These are phyloP conservation scores for Pichia cactophila DNA, from an alignment of 1,139 yeast species.

Conservation along the genomic window DNA sequence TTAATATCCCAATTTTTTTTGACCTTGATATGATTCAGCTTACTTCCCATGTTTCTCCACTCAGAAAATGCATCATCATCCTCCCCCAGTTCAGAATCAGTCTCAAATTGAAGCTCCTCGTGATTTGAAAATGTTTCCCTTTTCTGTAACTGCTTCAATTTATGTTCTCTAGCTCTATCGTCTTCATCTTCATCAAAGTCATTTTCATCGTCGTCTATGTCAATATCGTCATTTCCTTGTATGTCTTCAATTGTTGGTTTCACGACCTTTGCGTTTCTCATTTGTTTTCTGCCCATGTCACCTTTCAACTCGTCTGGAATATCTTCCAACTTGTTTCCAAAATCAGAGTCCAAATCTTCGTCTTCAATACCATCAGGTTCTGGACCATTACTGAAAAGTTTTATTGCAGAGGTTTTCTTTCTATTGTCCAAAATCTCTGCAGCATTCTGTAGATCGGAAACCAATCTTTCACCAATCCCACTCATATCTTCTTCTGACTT, in stretches of 20 bases:
- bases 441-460: conserved; percentile 71
- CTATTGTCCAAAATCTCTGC: conserved; percentile 57
- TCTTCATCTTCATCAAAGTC: conserved; percentile 29
- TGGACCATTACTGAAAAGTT: conserved; percentile 60
- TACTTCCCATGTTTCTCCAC: conserved; percentile 31
- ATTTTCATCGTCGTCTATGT: conserved; percentile 28
- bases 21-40: conserved; percentile 33
- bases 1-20: conserved; percentile 69
- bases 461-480: conserved; percentile 65
- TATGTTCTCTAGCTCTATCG: conserved; percentile 27
- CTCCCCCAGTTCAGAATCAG: conserved; percentile 35
- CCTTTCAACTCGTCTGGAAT: conserved; percentile 32
- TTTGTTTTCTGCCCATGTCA: conserved; percentile 48
- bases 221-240: conserved; percentile 43
- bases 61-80: conserved; percentile 22
- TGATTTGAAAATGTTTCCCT: conserved; percentile 22
- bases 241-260: conserved; percentile 34
- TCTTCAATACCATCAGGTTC: conserved; percentile 35
- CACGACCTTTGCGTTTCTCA: conserved; percentile 55
- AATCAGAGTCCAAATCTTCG: conserved; percentile 28
- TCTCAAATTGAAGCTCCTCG: conserved; percentile 35
- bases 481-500: conserved; percentile 51
- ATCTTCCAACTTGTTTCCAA: conserved; percentile 27
- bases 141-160: conserved; percentile 42
- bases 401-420: conserved; percentile 46